Evolutionary conservation across 139 green algal genomes (phyloP).

Genomic region (Pleodorina starrii): DNA sequence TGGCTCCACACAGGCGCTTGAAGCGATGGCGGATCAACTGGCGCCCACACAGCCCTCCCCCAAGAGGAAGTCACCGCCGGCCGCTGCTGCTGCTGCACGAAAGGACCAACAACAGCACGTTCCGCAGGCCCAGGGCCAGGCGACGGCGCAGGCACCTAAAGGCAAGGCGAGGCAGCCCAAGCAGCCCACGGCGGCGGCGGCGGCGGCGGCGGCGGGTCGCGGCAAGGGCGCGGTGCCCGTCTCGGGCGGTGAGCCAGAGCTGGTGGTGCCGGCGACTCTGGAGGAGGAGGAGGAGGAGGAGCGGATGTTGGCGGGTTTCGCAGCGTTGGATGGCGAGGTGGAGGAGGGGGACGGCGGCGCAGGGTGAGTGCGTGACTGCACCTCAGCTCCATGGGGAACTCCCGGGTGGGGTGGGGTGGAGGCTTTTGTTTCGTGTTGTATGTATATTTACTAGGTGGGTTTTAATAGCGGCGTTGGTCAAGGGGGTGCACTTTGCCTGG

Average conservation of each 20-base stretch:
- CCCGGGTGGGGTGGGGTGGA: too few relatives aligned
- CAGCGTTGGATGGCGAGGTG: too few relatives aligned
- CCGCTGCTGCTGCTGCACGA: too few relatives aligned
- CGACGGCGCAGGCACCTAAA: background rate
- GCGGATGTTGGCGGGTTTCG: background rate
- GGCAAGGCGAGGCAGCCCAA: too few relatives aligned
- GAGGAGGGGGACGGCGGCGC: too few relatives aligned
- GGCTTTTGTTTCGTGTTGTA: too few relatives aligned
- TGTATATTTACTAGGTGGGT: too few relatives aligned
- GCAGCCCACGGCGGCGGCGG: background rate
- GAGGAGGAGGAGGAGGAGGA: background rate
- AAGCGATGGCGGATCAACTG: slow-evolving; percentile 32
- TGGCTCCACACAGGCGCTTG: background rate
- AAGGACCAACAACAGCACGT: background rate
- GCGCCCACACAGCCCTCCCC: background rate
- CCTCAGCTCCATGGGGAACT: too few relatives aligned
- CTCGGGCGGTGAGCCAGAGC: background rate
- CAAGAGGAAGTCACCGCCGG: too few relatives aligned
- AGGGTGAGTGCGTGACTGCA: too few relatives aligned
- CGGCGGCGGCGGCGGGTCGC: background rate
- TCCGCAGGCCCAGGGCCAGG: background rate
- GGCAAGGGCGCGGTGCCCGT: background rate
- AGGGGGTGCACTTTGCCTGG: too few relatives aligned
- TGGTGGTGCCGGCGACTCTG: background rate
- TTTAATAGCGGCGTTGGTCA: too few relatives aligned